phyloP scores from a whole-genome alignment of 306 rosid genomes.

The Trifolium repens region DNA sequence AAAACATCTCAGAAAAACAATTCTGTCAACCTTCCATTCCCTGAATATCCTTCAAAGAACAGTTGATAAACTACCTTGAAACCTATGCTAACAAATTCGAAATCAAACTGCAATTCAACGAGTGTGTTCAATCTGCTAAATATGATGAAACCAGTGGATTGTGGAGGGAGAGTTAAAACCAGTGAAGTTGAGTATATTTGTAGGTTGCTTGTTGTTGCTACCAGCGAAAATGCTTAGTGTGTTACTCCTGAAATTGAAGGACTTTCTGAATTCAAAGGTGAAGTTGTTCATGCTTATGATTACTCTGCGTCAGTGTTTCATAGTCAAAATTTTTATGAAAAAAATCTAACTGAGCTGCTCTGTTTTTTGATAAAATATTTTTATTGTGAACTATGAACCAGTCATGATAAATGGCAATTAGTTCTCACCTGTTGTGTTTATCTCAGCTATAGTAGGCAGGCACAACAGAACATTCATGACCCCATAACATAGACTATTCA shows the following conservation, averaged over 20 bases:
- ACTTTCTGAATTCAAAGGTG: slow-evolving; percentile 60
- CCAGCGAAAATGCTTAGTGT: slow-evolving; percentile 91
- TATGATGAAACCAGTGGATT: slow-evolving; percentile 74
- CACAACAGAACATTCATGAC: too few species aligned
- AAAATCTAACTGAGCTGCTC: slow-evolving; percentile 32
- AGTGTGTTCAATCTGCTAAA: slow-evolving; percentile 74
- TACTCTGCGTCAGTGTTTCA: slow-evolving; percentile 36
- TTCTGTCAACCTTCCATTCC: slow-evolving; percentile 85
- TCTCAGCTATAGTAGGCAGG: too few species aligned
- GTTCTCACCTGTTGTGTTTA: too few species aligned
- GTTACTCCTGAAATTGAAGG: slow-evolving; percentile 77
- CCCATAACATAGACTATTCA: too few species aligned
- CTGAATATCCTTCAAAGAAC: slow-evolving; percentile 83
- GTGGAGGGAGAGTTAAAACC: slow-evolving; percentile 90
- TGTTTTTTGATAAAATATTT: slow-evolving; percentile 40
- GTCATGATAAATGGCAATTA: too few species aligned
- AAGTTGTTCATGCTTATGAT: slow-evolving; percentile 67
- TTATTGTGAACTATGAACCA: too few species aligned
- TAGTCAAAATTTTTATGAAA: neutral
- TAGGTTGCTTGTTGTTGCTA: slow-evolving; percentile 87
- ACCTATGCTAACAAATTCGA: slow-evolving; percentile 61
- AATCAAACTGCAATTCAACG: slow-evolving; percentile 78
- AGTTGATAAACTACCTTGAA: slow-evolving; percentile 80
- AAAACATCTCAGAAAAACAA: slow-evolving; percentile 83
- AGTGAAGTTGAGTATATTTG: slow-evolving; percentile 81